Percentiles rank a stretch among this genome's conserved stretches.
Conservation (phyloP, 1,139 yeast genomes). For the Candida smagusa region DNA sequence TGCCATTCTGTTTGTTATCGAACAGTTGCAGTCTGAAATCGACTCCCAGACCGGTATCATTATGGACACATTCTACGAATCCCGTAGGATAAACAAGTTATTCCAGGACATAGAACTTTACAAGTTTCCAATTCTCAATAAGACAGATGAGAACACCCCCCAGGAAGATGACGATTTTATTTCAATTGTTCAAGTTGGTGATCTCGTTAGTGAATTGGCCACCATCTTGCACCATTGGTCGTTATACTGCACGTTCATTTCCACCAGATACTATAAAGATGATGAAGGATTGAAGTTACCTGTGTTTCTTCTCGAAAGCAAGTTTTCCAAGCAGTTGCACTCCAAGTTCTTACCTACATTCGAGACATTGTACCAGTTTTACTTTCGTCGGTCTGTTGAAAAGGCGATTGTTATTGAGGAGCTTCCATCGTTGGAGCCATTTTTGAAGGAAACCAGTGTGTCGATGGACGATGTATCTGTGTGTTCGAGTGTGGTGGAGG, state of each 20-base stretch:
- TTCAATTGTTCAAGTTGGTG: constrained; percentile 53
- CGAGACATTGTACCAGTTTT: constrained; percentile 61
- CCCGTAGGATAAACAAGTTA: constrained; percentile 54
- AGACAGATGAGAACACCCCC: constrained; percentile 18
- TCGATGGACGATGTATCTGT: constrained; percentile 49
- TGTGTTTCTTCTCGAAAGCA: constrained; percentile 54
- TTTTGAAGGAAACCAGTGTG: constrained; percentile 15
- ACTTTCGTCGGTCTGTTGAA: constrained; percentile 75
- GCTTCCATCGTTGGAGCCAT: constrained; percentile 49
- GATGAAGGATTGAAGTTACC: constrained; percentile 39
- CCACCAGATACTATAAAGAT: constrained; percentile 43
- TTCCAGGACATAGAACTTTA: constrained; percentile 58
- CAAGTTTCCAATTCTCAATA: constrained; percentile 48
- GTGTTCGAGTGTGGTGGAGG: constrained; percentile 84
- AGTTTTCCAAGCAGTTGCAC: constrained; percentile 58
- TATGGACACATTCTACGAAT: constrained; percentile 81
- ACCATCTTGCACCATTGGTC: constrained; percentile 85
- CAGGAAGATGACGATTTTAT: constrained; percentile 27
- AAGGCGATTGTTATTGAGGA: constrained; percentile 81
- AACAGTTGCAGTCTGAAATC: constrained; percentile 77
- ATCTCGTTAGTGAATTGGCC: constrained; percentile 63
- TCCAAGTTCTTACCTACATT: constrained; percentile 56
- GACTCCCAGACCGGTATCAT: constrained; percentile 89
- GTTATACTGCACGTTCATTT: constrained; percentile 72
- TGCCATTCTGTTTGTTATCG: constrained; percentile 49